Conservation (phyloP, 1,284 basidiomycete genomes). For the Fomitopsis schrenkii region DNA sequence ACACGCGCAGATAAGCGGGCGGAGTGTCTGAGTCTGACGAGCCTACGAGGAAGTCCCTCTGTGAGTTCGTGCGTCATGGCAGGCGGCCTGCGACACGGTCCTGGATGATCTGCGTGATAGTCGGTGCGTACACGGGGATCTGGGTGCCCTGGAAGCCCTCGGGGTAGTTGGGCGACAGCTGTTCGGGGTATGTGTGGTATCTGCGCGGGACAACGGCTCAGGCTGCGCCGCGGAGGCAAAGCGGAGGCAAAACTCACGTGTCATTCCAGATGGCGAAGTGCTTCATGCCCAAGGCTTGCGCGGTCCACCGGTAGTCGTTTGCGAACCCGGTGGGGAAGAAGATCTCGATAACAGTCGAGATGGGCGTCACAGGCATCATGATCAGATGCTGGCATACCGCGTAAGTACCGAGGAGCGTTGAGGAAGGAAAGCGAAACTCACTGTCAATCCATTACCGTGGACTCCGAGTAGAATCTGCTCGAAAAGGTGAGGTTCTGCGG, state of each 20-base stretch:
- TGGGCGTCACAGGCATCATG: slow-evolving; percentile 67
- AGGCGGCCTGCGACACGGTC: slow-evolving; percentile 42
- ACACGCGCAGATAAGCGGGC: background rate
- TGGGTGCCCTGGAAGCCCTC: slow-evolving; percentile 69
- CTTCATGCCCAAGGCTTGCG: slow-evolving; percentile 66
- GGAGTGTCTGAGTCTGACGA: background rate
- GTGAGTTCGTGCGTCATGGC: background rate
- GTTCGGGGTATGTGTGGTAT: slow-evolving; percentile 47
- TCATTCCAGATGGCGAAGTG: slow-evolving; percentile 79
- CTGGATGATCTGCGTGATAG: slow-evolving; percentile 53
- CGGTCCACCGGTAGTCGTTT: slow-evolving; percentile 77
- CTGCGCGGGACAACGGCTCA: slow-evolving; percentile 15
- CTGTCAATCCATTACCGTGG: slow-evolving; percentile 77
- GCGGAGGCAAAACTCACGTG: slow-evolving; percentile 42
- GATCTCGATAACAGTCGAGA: slow-evolving; percentile 76
- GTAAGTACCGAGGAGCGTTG: background rate
- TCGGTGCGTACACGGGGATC: slow-evolving; percentile 66
- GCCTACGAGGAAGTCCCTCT: background rate
- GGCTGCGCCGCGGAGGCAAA: background rate
- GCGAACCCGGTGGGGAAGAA: slow-evolving; percentile 78
- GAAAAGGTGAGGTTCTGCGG: slow-evolving; percentile 1
- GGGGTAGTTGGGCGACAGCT: slow-evolving; percentile 59
- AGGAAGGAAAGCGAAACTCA: slow-evolving; percentile 11
- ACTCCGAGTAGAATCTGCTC: slow-evolving; percentile 70
- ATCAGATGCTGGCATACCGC: slow-evolving; percentile 46